These are phyloP conservation scores for Corinectria fuckeliana DNA, from an alignment of 2,329 filamentous ascomycete genomes.

Conservation along the genomic window DNA sequence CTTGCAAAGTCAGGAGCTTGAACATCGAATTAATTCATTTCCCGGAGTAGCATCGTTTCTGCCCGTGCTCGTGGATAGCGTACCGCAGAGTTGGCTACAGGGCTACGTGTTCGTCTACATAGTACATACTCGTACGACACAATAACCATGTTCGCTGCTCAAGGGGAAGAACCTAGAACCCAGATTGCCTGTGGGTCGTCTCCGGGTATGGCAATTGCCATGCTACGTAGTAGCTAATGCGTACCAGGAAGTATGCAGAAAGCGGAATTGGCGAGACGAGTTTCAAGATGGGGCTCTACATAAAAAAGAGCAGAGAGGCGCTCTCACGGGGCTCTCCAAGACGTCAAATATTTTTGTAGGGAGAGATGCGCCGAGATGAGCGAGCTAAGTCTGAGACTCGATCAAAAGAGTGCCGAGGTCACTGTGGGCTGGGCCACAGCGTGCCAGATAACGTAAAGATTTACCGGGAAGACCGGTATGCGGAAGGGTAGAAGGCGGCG, in stretches of 20 bases:
- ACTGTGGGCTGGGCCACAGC: conserved; percentile 12
- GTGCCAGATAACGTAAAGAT: conserved; percentile 19
- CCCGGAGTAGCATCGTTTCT: conserved; percentile 22
- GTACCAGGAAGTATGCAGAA: background rate
- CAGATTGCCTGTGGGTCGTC: conserved; percentile 14
- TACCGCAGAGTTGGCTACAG: conserved; percentile 24
- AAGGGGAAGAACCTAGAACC: conserved; percentile 18
- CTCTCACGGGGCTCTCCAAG: background rate
- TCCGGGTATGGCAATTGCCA: background rate
- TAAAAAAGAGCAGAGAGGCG: conserved; percentile 10
- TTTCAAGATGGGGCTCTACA: conserved; percentile 4
- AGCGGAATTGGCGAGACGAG: conserved; percentile 6
- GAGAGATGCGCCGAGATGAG: background rate
- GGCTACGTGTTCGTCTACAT: conserved; percentile 32
- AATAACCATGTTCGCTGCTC: conserved; percentile 17
- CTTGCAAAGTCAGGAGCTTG: conserved; percentile 28
- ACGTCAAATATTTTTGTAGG: background rate
- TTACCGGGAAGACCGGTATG: conserved; percentile 19
- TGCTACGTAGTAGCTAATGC: background rate
- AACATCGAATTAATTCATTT: conserved; percentile 31
- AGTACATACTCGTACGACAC: conserved; percentile 28
- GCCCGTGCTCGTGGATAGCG: conserved; percentile 27
- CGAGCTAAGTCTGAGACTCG: background rate
- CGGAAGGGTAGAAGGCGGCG: conserved; percentile 21
- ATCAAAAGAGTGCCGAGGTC: background rate